Percentiles rank a stretch among this genome's conserved stretches.
Evolutionary conservation across 768 basidiomycete species (phyloP).

Genomic region (Rhodotorula graminis): DNA sequence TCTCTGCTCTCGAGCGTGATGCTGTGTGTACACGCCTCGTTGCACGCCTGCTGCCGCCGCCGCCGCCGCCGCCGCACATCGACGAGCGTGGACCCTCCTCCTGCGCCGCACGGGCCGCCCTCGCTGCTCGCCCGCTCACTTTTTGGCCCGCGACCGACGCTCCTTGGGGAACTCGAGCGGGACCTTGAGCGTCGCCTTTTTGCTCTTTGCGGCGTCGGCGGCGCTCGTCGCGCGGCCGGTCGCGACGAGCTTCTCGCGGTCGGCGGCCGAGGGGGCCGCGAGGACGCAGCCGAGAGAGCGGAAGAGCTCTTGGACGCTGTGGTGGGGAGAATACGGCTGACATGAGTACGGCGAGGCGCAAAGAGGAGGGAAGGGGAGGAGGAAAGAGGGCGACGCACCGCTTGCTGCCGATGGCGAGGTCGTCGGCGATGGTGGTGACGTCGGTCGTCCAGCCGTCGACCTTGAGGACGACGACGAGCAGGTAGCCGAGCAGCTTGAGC

Average conservation of each 20-base stretch:
- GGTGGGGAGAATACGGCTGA: not conserved
- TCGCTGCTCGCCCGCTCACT: not conserved
- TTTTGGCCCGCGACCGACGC: conserved; percentile 37
- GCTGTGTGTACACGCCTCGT: too few species aligned
- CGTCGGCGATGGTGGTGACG: conserved; percentile 62
- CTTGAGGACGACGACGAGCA: conserved; percentile 74
- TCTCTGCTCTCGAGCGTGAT: too few species aligned
- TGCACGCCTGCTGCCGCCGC: too few species aligned
- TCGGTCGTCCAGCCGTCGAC: conserved; percentile 74
- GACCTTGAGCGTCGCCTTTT: conserved; percentile 66
- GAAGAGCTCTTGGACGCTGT: conserved; percentile 65
- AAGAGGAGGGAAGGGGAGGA: not conserved
- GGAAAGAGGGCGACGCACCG: conserved; percentile 58
- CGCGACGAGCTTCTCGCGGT: conserved; percentile 66
- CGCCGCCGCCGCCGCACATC: too few species aligned
- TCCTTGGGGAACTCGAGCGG: conserved; percentile 80
- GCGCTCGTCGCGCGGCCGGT: conserved; percentile 53
- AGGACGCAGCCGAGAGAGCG: conserved; percentile 59
- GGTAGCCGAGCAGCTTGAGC: conserved; percentile 66
- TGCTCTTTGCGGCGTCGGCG: conserved; percentile 53
- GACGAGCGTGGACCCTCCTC: too few species aligned
- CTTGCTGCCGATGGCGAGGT: conserved; percentile 61
- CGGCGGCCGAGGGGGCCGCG: conserved; percentile 48
- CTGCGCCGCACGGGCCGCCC: too few species aligned
- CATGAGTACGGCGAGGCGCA: not conserved